phyloP scores from a whole-genome alignment of 805 yeast species.

The Candida railenensis region DNA sequence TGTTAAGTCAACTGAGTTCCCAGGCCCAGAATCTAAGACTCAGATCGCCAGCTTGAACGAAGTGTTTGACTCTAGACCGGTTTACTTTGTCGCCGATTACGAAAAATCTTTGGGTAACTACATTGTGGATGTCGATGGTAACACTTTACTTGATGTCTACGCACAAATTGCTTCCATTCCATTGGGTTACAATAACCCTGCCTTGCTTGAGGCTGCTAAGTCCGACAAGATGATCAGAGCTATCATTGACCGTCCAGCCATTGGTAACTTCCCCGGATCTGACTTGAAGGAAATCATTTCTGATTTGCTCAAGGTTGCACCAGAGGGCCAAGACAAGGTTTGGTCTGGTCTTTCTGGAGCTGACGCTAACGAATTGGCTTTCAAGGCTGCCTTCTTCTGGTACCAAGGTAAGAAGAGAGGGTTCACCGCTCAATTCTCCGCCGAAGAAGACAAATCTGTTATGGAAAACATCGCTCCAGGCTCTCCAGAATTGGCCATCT shows the following conservation, averaged over 20 bases:
- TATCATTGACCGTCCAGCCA: slow-evolving; percentile 78
- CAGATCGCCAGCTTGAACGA: slow-evolving; percentile 53
- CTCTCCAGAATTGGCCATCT: slow-evolving; percentile 78
- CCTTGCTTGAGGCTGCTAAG: slow-evolving; percentile 63
- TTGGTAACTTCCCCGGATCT: slow-evolving; percentile 75
- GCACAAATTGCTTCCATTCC: slow-evolving; percentile 86
- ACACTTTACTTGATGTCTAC: slow-evolving; percentile 68
- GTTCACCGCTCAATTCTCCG: slow-evolving; percentile 53
- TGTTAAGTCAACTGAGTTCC: slow-evolving; percentile 57
- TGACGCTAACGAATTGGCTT: slow-evolving; percentile 86
- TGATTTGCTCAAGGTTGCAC: slow-evolving; percentile 64
- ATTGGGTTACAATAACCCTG: slow-evolving; percentile 84
- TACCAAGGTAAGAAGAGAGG: slow-evolving; percentile 72
- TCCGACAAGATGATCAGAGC: slow-evolving; percentile 72
- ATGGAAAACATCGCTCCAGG: slow-evolving; percentile 89
- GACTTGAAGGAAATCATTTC: slow-evolving; percentile 59
- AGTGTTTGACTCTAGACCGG: slow-evolving; percentile 71
- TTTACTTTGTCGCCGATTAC: slow-evolving; percentile 76
- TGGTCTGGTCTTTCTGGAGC: slow-evolving; percentile 86
- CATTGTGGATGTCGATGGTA: slow-evolving; percentile 79
- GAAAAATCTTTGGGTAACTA: slow-evolving; percentile 75
- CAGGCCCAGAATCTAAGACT: slow-evolving; percentile 70
- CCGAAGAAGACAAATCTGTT: slow-evolving; percentile 66
- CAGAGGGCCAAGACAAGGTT: slow-evolving; percentile 69
- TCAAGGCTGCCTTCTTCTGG: slow-evolving; percentile 85